A percentile compares a stretch with the other conserved stretches of the same genome.
Conservation (phyloP, 805 yeast genomes). For the Pichia kluyveri region DNA sequence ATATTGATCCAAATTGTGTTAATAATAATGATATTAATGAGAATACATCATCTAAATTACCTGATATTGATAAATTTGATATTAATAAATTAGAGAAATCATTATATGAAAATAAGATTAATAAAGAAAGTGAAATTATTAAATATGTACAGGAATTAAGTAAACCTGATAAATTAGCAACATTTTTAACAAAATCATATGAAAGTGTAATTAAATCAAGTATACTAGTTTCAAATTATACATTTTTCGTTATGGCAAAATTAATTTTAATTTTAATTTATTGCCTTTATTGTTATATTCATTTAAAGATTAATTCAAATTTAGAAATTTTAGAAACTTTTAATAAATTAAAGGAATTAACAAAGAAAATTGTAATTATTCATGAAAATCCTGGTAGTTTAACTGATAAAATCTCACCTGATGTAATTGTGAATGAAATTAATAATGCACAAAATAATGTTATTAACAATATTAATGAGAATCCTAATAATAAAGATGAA, state of each 20-base stretch:
- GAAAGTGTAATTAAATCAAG: slow-evolving; percentile 1
- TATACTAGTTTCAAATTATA: slow-evolving; percentile 1
- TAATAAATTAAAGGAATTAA: background rate
- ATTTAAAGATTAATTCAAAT: background rate
- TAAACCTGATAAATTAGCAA: background rate
- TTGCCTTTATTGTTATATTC: slow-evolving; percentile 3
- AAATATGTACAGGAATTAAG: background rate
- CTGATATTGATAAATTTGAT: background rate
- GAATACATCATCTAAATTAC: background rate
- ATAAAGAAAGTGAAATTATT: background rate
- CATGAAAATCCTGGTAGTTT: slow-evolving; percentile 1
- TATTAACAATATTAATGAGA: too few species aligned
- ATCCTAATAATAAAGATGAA: too few species aligned
- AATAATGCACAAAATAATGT: background rate
- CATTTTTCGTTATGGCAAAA: slow-evolving; percentile 7
- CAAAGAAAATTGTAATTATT: background rate
- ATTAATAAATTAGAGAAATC: background rate
- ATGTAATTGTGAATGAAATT: background rate
- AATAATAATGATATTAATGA: background rate
- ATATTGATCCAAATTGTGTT: background rate
- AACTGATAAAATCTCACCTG: background rate
- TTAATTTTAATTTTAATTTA: slow-evolving; percentile 3
- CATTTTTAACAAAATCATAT: slow-evolving; percentile 2
- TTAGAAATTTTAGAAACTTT: background rate
- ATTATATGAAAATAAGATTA: background rate